Base-by-base conservation (phyloP, 78 protist species). In the Dictyostelium capitatum region DNA sequence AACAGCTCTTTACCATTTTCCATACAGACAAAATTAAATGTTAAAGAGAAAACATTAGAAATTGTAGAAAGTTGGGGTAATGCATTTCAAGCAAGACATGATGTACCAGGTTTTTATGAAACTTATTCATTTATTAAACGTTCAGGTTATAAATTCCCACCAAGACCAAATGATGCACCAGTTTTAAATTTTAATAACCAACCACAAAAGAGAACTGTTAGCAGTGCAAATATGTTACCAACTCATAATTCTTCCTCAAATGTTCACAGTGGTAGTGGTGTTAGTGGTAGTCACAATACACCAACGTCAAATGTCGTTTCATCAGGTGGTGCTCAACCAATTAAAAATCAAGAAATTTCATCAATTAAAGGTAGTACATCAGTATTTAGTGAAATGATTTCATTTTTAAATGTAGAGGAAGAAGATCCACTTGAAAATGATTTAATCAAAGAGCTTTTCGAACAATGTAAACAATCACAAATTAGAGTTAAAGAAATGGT, bases 21-120 rank as follows among this genome's bases (percentile, higher is more conserved):
- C 62, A 17, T 70, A n/a, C n/a, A n/a, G 91, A 77, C 93, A 23
- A 87, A 87, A 77, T 82, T 75, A 50, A 56, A 59, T 77, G 93
- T 87, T 12, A 87, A 87, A 77, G 93, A 87, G 15, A 87, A 87
- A 65, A 82, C 93, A 48, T 87, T 87, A 30, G 93, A 87, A 51
- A 20, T 87, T 19, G 79, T 77, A 23, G 93, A 87, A 7, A 19
- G 51, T 30, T 87, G 93, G 93, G 93, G 93, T 32, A 67, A 78
- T 20, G 93, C 85, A 32, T 87, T 87, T 43, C 72, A 75, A 77
- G 65, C 54, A 15, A 41, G 93, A 47, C 53, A 37, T 3, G 93
- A 87, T 77, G 17, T 87, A 32, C 84, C 83, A 77, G 93, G 93
- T 28, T 87, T 59, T 32, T 87, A 70, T 37, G 93, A 87, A 37